Evolutionary conservation across 2,329 filamentous ascomycete species (phyloP).

Genomic region (Fusarium foetens): DNA sequence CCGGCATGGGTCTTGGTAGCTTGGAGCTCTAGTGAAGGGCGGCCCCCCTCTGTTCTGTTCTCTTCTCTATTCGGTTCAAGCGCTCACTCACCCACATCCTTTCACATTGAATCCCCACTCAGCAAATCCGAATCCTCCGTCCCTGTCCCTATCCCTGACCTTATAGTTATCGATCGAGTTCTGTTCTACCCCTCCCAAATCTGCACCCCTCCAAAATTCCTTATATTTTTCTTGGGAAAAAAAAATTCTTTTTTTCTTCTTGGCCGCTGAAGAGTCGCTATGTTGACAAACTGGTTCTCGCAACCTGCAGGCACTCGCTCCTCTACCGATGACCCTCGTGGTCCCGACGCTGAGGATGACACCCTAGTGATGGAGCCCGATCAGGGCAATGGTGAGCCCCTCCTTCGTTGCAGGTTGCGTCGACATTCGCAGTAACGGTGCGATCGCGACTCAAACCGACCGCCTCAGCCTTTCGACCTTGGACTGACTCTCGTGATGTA

Average conservation of each 20-base stretch:
- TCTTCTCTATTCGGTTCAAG: constrained; percentile 27
- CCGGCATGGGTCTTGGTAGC: constrained; percentile 3
- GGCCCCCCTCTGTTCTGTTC: constrained; percentile 19
- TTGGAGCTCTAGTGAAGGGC: constrained; percentile 30
- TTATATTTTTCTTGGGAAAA: not conserved
- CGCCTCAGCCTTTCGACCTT: not conserved
- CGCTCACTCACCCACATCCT: constrained; percentile 37
- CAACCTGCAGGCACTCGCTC: constrained; percentile 59
- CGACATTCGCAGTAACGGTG: constrained; percentile 14
- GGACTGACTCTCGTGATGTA: constrained; percentile 27
- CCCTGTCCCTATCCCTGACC: constrained; percentile 11
- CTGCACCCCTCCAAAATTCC: constrained; percentile 32
- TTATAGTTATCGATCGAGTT: constrained; percentile 15
- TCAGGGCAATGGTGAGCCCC: constrained; percentile 83
- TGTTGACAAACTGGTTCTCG: constrained; percentile 57
- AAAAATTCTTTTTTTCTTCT: not conserved
- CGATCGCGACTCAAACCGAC: constrained; percentile 2
- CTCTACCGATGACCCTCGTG: constrained; percentile 65
- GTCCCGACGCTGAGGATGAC: constrained; percentile 67
- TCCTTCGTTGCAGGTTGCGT: constrained; percentile 10
- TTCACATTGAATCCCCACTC: constrained; percentile 33
- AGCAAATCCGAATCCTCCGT: constrained; percentile 38
- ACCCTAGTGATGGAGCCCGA: constrained; percentile 88
- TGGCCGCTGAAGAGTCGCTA: constrained; percentile 39
- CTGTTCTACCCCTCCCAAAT: constrained; percentile 23